phyloP scores from a whole-genome alignment of 108 stramenopile species.

The Nitzschia sp. region DNA sequence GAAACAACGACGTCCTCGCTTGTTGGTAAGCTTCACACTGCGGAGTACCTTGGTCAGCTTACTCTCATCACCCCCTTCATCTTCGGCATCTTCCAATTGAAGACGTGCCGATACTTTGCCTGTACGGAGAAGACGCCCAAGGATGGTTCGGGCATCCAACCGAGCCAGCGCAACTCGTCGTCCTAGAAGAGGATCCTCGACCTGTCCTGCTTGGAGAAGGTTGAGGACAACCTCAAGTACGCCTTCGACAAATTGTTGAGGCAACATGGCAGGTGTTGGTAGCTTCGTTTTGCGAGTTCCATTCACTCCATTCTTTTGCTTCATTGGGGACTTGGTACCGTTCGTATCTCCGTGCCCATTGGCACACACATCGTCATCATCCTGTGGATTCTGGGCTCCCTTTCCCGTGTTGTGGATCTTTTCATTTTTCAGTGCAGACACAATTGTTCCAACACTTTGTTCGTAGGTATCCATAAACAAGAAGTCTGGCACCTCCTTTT shows the following conservation, averaged over 20 bases:
- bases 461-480: constrained; percentile 30
- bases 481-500: neutral
- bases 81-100: constrained; percentile 30
- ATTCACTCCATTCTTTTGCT: constrained; percentile 20
- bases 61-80: constrained; percentile 13
- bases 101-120: constrained; percentile 39
- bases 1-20: constrained; percentile 13
- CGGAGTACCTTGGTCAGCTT: constrained; percentile 4
- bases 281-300: neutral
- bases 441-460: constrained; percentile 15
- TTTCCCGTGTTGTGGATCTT: neutral
- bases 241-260: constrained; percentile 44
- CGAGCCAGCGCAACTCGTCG: constrained; percentile 10
- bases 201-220: constrained; percentile 16
- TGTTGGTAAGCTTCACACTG: constrained; percentile 22
- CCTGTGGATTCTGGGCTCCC: constrained; percentile 11
- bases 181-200: neutral
- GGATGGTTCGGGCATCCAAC: constrained; percentile 35
- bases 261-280: constrained; percentile 20
- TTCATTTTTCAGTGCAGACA: constrained; percentile 5
- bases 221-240: constrained; percentile 26
- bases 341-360: constrained; percentile 9
- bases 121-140: constrained; percentile 31
- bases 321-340: neutral
- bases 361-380: constrained; percentile 2